Conservation (phyloP, 371 early-diverging fungal genomes). For the Mortierella sp. region DNA sequence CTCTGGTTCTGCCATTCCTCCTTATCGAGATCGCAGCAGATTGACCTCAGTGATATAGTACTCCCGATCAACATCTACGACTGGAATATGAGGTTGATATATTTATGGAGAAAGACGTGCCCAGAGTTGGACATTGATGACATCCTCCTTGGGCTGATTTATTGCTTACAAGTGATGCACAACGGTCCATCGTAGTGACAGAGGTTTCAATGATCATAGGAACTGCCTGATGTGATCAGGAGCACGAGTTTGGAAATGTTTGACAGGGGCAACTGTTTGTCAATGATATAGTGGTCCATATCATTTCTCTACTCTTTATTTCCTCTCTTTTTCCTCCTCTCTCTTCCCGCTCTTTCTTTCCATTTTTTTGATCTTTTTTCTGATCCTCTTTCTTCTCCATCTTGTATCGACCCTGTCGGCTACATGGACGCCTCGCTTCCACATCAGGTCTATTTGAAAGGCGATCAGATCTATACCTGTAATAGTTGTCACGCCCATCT, state of each 20-base stretch:
- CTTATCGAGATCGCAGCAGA: background rate
- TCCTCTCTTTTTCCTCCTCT: background rate
- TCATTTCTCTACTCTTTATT: background rate
- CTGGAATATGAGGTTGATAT: background rate
- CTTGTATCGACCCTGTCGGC: background rate
- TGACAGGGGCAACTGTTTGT: constrained; percentile 1
- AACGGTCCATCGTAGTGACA: background rate
- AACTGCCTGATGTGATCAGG: constrained; percentile 4
- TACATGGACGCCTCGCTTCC: constrained; percentile 13
- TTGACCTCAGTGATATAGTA: background rate
- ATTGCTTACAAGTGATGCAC: background rate
- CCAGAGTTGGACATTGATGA: background rate
- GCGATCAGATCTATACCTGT: constrained; percentile 66
- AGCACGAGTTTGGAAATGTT: background rate
- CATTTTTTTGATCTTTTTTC: background rate
- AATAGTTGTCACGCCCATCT: constrained; percentile 74
- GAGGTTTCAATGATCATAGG: no score
- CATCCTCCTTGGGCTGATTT: background rate
- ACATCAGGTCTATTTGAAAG: constrained; percentile 59
- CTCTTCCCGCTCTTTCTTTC: constrained; percentile 11
- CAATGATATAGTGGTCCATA: background rate
- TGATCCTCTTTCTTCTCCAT: background rate
- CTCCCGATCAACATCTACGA: background rate
- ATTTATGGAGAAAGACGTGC: background rate
- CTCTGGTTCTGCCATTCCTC: background rate